These are phyloP conservation scores for Gloeophyllum trabeum DNA, from an alignment of 768 basidiomycete genomes.

Conservation along the genomic window DNA sequence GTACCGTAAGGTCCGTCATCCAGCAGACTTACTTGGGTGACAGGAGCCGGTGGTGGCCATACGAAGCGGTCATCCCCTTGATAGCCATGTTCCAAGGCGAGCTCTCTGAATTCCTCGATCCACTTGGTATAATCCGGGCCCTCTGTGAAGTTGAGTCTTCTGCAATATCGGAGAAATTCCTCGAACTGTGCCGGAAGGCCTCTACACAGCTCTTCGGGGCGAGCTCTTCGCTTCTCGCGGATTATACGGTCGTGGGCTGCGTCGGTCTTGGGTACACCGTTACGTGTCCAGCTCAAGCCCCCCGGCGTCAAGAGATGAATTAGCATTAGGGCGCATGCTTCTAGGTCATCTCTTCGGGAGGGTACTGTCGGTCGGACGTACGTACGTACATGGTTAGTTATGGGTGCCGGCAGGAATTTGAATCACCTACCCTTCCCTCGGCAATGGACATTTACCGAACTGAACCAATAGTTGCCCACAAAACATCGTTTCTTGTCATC, in stretches of 20 bases:
- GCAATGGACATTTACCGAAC: conserved; percentile 68
- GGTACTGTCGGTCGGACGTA: conserved; percentile 62
- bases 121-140: conserved; percentile 57
- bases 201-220: conserved; percentile 56
- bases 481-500: conserved; percentile 60
- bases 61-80: conserved; percentile 47
- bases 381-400: neutral
- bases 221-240: conserved; percentile 47
- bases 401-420: neutral
- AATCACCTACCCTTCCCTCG: conserved; percentile 47
- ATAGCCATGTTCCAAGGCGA: conserved; percentile 53
- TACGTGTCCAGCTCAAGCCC: conserved; percentile 69
- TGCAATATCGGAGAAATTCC: conserved; percentile 64
- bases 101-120: conserved; percentile 50
- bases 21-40: no score
- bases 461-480: conserved; percentile 81
- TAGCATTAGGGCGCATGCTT: conserved; percentile 68
- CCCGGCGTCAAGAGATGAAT: conserved; percentile 71
- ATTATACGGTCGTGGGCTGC: conserved; percentile 52
- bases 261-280: conserved; percentile 67
- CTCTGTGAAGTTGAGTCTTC: conserved; percentile 58
- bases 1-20: no score
- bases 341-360: conserved; percentile 69
- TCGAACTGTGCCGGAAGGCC: conserved; percentile 65
- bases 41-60: conserved; percentile 46